Percentiles rank a stretch among this genome's conserved stretches.
Evolutionary conservation across 352 stramenopile species (phyloP).

Genomic region (Lagenidium giganteum): DNA sequence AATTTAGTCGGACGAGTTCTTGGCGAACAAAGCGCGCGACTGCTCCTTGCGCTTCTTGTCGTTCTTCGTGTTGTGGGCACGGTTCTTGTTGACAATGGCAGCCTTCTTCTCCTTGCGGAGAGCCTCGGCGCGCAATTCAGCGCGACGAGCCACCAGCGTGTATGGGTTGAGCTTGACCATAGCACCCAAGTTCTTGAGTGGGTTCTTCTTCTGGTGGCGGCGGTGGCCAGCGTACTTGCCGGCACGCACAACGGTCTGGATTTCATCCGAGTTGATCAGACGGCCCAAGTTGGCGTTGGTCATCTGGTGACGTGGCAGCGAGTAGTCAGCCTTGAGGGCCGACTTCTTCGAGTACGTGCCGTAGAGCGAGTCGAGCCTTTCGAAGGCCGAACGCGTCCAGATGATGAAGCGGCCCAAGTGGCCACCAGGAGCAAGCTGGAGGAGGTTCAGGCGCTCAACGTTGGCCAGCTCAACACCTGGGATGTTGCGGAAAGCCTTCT

Average conservation of each 20-base stretch:
- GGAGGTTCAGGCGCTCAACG: slow-evolving; percentile 97
- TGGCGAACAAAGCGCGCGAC: slow-evolving; percentile 71
- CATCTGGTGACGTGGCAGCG: slow-evolving; percentile 93
- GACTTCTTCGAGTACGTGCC: slow-evolving; percentile 91
- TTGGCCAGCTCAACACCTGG: slow-evolving; percentile 96
- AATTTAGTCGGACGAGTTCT: slow-evolving; percentile 84
- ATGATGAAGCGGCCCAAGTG: slow-evolving; percentile 99
- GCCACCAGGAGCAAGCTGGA: slow-evolving; percentile 97
- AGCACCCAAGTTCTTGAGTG: slow-evolving; percentile 92
- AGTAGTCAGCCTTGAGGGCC: slow-evolving; percentile 89
- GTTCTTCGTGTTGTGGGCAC: slow-evolving; percentile 75
- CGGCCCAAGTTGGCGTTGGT: slow-evolving; percentile 97
- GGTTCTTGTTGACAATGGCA: slow-evolving; percentile 72
- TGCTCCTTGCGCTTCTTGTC: slow-evolving; percentile 71
- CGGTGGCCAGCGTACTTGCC: slow-evolving; percentile 89
- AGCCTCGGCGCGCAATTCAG: slow-evolving; percentile 84
- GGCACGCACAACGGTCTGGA: slow-evolving; percentile 96
- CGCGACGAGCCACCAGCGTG: slow-evolving; percentile 88
- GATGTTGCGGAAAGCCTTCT: slow-evolving; percentile 98
- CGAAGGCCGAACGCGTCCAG: slow-evolving; percentile 97
- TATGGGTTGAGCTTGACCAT: slow-evolving; percentile 98
- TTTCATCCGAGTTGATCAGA: slow-evolving; percentile 99
- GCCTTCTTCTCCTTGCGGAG: slow-evolving; percentile 89
- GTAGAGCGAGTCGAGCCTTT: slow-evolving; percentile 97
- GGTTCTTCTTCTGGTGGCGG: slow-evolving; percentile 97